Base-by-base conservation (phyloP, 257 asterid species). In the Scutellaria galericulata region DNA sequence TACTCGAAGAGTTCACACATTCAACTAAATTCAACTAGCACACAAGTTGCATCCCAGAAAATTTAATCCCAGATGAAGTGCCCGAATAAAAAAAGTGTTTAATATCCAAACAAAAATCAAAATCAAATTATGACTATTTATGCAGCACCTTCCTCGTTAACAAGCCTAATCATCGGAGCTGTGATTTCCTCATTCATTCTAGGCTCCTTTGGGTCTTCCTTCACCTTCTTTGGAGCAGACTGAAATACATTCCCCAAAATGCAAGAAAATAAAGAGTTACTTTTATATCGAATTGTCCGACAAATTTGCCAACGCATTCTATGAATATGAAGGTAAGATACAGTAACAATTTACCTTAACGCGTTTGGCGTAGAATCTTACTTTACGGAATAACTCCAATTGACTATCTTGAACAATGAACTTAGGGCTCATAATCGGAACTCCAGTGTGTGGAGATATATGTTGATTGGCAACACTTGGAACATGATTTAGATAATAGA, bases 161-260 rank as follows among this genome's bases (percentile, higher is more conserved):
- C 92, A 40, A 93, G 96, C 83, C 97, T 85, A 78, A 93, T 65
- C 27, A 51, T 54, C 22, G 82, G 85, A 11, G 88, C 84, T 11
- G 80, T 83, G 72, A 93, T 87, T 61, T 86, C 64, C 62, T 84
- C 93, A 63, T 93, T 93, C 89, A 93, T 40, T 81, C 83, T 88
- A 15, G 86, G 88, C 57, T 87, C 91, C 47, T 66, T 53, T 4
- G 77, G 6, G 7, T 86, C 88, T 84, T 72, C 82, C 66, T 82
- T 86, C 73, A 71, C 86, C 75, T 82, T 82, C 84, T 81, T 85
- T 68, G 57, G 79, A 55, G 62, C 68, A 40, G 70, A 54, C 97
- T 86, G 77, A 74, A 65, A 68, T 12, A 53, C 22, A 42, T 44
- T 3, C 59, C 13, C 50, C 62, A 51, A 18, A 72, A 45, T 46